phyloP scores from a whole-genome alignment of 768 basidiomycete genomes.

The Boletales sp. region DNA sequence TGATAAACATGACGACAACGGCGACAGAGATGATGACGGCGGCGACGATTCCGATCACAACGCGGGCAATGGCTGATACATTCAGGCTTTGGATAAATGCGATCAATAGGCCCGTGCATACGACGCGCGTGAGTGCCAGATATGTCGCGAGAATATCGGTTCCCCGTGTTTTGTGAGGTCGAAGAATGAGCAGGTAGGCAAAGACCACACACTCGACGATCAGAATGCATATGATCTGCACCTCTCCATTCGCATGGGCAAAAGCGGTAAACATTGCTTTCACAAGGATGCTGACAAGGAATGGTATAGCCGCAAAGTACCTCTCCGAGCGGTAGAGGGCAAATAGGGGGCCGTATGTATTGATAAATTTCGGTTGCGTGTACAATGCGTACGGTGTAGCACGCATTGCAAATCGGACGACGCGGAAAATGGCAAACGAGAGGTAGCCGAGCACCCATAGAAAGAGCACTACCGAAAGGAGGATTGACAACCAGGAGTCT shows the following conservation, averaged over 20 bases:
- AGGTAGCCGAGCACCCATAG: conserved; percentile 49
- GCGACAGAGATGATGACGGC: conserved; percentile 71
- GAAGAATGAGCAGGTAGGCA: conserved; percentile 46
- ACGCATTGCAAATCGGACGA: conserved; percentile 45
- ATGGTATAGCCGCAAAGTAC: conserved; percentile 61
- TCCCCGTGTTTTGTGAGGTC: conserved; percentile 65
- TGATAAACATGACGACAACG: conserved; percentile 65
- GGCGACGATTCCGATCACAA: conserved; percentile 73
- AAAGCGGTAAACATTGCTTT: conserved; percentile 73
- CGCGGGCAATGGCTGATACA: conserved; percentile 73
- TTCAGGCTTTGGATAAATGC: conserved; percentile 67
- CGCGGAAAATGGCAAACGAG: conserved; percentile 44
- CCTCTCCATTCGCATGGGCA: conserved; percentile 55
- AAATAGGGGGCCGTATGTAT: conserved; percentile 55
- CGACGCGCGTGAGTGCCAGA: conserved; percentile 63
- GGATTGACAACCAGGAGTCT: conserved; percentile 83
- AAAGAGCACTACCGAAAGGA: conserved; percentile 73
- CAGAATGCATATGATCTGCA: conserved; percentile 66
- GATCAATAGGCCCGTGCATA: conserved; percentile 68
- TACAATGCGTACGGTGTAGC: conserved; percentile 37
- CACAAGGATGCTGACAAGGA: conserved; percentile 56
- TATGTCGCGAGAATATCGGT: conserved; percentile 69
- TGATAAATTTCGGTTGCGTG: conserved; percentile 34
- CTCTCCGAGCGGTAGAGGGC: conserved; percentile 63
- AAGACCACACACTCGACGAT: conserved; percentile 64